Percentiles rank a stretch among this genome's conserved stretches.
These are phyloP conservation scores for Coccomyxa sp. DNA, from an alignment of 139 green algal genomes.

Conservation along the genomic window DNA sequence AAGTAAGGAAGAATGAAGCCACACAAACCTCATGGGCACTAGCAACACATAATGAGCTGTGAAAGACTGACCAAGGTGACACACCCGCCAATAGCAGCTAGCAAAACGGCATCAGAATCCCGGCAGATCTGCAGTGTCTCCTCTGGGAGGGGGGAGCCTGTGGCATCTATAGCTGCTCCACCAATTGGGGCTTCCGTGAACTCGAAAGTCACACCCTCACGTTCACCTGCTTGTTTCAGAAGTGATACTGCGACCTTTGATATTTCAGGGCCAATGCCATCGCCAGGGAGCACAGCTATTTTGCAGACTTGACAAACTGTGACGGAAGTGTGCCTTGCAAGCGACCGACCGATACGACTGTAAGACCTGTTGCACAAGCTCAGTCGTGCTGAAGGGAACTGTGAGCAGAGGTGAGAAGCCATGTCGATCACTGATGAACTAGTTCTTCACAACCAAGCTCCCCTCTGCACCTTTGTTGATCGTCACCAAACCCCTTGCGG, in stretches of 20 bases:
- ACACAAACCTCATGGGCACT: not conserved
- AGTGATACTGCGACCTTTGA: conserved; percentile 75
- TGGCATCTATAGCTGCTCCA: conserved; percentile 91
- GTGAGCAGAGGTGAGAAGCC: no score
- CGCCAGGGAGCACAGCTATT: conserved; percentile 86
- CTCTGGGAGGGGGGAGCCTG: conserved; percentile 78
- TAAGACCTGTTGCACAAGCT: no score
- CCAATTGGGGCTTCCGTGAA: conserved; percentile 85
- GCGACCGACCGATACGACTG: no score
- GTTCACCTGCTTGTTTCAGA: conserved; percentile 63
- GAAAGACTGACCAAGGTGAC: not conserved
- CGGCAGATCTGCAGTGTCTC: conserved; percentile 83
- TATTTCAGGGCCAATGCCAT: conserved; percentile 98
- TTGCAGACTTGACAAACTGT: conserved; percentile 40
- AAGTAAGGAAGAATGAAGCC: not conserved
- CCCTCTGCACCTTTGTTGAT: no score
- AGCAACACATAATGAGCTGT: not conserved
- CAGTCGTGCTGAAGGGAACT: no score
- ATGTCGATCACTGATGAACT: no score
- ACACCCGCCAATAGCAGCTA: conserved; percentile 87
- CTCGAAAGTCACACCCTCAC: conserved; percentile 69
- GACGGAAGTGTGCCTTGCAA: not conserved
- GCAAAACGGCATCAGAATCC: conserved; percentile 83
- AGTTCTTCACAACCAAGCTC: no score
- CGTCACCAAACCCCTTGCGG: no score